These are phyloP conservation scores for Penicillium egyptiacum DNA, from an alignment of 495 filamentous ascomycete species.

Conservation along the genomic window DNA sequence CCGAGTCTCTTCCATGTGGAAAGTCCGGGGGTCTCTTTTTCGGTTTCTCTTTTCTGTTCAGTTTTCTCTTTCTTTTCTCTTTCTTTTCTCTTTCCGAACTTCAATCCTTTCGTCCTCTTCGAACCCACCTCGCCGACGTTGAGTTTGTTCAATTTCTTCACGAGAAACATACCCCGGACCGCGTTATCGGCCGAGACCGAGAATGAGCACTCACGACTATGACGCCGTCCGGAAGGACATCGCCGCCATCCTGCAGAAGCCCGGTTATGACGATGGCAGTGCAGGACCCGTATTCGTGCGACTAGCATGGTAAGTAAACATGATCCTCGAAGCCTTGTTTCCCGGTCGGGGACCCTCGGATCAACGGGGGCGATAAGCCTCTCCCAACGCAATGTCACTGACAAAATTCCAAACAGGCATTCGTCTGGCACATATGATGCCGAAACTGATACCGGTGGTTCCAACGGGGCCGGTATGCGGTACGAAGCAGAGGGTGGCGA, in stretches of 20 bases:
- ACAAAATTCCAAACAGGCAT: constrained; percentile 43
- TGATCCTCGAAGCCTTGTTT: constrained; percentile 5
- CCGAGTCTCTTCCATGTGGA: constrained; percentile 31
- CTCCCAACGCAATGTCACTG: constrained; percentile 10
- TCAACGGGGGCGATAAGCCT: constrained; percentile 6
- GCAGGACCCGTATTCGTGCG: constrained; percentile 62
- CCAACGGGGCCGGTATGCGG: constrained; percentile 64
- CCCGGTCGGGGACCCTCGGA: constrained; percentile 15
- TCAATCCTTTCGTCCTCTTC: constrained; percentile 4
- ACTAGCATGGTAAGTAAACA: constrained; percentile 54
- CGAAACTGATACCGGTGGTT: constrained; percentile 58
- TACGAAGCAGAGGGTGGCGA: constrained; percentile 64
- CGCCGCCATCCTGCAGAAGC: constrained; percentile 54
- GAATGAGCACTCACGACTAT: constrained; percentile 49
- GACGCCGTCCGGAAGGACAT: constrained; percentile 56
- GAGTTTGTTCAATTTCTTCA: constrained; percentile 1
- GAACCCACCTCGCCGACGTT: background rate
- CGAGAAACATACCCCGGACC: constrained; percentile 20
- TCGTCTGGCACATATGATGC: constrained; percentile 60
- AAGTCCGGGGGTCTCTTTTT: constrained; percentile 22
- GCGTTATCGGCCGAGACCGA: constrained; percentile 37
- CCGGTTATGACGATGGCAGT: constrained; percentile 62
- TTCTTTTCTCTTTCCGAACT: constrained; percentile 11
- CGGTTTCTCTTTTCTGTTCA: constrained; percentile 11
- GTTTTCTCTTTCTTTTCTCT: constrained; percentile 16